Evolutionary conservation across 1,284 basidiomycete species (phyloP), one percentile per base, ranked within the genome.

Genomic region (Mrakiaceae sp.): DNA sequence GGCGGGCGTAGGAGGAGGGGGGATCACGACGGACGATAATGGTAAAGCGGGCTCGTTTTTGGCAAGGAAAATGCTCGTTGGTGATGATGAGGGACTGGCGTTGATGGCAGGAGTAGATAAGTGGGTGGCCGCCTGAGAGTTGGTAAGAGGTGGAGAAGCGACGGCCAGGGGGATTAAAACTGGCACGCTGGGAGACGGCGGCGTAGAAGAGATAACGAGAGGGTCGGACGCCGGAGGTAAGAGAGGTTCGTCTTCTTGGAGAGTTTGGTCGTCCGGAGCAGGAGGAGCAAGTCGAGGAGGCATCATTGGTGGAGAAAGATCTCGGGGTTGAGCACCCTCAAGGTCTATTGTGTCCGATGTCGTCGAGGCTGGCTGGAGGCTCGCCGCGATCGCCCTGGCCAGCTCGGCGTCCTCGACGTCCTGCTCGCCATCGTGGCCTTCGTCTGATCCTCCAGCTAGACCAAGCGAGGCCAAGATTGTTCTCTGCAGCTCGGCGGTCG

Each of bases 391-490:
- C 1, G 60, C 51, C 11, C 50, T 14, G 12, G n/a, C 53, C 12
- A 62, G n/a, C 40, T 43, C 42, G 16, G n/a, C 39, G 10, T 56
- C 62, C 5, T 58, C 62, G 44, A 8, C 14, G 40, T 51, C 62
- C 48, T 42, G n/a, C 12, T 27, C 48, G 7, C 42, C 58, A 3
- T 58, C 44, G 39, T 12, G n/a, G 27, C 14, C 48, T 44, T 50
- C 47, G 27, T 9, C 44, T 40, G 40, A 5, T 6, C 8, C 47
- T 3, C 50, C 62, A 3, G 14, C 42, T 1, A n/a, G 48, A 1
- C 47, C 47, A 39, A 62, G 42, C 43, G 60, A 58, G 5, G 55
- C 48, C 56, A 58, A 16, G 5, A 61, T 55, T 27, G 65, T 62
- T 47, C 59, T 51, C 9, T 40, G 9, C 9, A 66, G 42, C 46